phyloP scores from a whole-genome alignment of 2,329 filamentous ascomycete genomes.

The Trichoderma arundinaceum region DNA sequence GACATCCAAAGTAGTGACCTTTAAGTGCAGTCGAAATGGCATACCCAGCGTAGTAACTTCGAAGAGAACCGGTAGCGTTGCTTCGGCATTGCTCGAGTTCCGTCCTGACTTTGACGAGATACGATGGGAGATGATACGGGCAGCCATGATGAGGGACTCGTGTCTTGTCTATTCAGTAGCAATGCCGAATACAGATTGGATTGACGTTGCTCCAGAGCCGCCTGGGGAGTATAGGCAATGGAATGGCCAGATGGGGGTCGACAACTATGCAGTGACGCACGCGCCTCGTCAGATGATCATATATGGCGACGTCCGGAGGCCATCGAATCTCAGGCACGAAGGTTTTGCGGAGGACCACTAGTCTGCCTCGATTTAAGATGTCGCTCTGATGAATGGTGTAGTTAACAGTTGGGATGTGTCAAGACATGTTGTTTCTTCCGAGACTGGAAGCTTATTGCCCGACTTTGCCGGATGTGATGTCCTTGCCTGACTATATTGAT shows the following conservation, averaged over 20 bases:
- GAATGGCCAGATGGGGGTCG: not conserved
- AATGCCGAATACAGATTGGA: constrained; percentile 1
- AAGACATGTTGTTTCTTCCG: too few species aligned
- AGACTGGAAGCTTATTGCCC: too few species aligned
- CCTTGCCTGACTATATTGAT: too few species aligned
- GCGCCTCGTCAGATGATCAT: not conserved
- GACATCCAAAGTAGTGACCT: not conserved
- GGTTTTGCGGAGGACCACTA: not conserved
- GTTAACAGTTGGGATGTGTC: too few species aligned
- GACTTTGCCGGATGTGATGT: too few species aligned
- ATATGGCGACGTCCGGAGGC: not conserved
- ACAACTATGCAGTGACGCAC: not conserved
- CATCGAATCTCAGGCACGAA: constrained; percentile 9
- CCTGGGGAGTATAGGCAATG: not conserved
- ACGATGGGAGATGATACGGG: not conserved
- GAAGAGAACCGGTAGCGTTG: not conserved
- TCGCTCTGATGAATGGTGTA: not conserved
- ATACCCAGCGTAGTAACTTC: constrained; percentile 13
- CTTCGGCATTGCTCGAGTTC: constrained; percentile 2
- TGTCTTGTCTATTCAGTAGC: constrained; percentile 21
- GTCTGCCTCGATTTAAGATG: not conserved
- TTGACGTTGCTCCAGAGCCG: not conserved
- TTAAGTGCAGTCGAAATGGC: constrained; percentile 25
- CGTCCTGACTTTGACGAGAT: not conserved
- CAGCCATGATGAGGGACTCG: constrained; percentile 1